A percentile compares a stretch with the other conserved stretches of the same genome.
phyloP scores from a whole-genome alignment of 345 rosid genomes.

The Iberis pinnata region DNA sequence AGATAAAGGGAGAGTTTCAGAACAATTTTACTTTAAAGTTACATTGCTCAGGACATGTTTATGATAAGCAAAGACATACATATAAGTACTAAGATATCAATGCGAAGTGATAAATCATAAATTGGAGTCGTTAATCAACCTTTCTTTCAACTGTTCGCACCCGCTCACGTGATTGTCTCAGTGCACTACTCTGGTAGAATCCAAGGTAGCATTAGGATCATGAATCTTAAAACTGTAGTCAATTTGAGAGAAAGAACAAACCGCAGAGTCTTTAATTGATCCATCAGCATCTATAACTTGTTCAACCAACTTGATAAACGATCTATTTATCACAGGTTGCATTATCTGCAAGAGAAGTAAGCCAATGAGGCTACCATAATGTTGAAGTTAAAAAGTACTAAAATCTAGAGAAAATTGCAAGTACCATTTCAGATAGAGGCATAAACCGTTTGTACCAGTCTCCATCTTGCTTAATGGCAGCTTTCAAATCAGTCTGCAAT shows the following conservation, averaged over 20 bases:
- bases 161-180: slow-evolving; percentile 61
- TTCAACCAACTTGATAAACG: slow-evolving; percentile 50
- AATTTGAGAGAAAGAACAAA: slow-evolving; percentile 34
- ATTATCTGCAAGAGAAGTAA: slow-evolving; percentile 44
- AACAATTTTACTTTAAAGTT: background rate
- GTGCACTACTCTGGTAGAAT: slow-evolving; percentile 53
- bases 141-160: slow-evolving; percentile 59
- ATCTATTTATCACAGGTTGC: slow-evolving; percentile 44
- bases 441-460: slow-evolving; percentile 60
- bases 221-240: background rate
- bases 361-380: background rate
- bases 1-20: slow-evolving; percentile 14
- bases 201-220: slow-evolving; percentile 10
- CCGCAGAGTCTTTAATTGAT: slow-evolving; percentile 76
- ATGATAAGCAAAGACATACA: background rate
- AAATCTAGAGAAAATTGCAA: background rate
- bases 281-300: slow-evolving; percentile 76
- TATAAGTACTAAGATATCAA: background rate
- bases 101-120: background rate
- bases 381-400: background rate
- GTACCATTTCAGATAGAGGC: slow-evolving; percentile 73
- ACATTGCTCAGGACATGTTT: slow-evolving; percentile 6
- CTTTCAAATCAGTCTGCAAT: slow-evolving; percentile 64
- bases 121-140: slow-evolving; percentile 48
- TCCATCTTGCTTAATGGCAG: slow-evolving; percentile 59